phyloP scores from a whole-genome alignment of 495 filamentous ascomycete species.

The Daldinia decipiens region DNA sequence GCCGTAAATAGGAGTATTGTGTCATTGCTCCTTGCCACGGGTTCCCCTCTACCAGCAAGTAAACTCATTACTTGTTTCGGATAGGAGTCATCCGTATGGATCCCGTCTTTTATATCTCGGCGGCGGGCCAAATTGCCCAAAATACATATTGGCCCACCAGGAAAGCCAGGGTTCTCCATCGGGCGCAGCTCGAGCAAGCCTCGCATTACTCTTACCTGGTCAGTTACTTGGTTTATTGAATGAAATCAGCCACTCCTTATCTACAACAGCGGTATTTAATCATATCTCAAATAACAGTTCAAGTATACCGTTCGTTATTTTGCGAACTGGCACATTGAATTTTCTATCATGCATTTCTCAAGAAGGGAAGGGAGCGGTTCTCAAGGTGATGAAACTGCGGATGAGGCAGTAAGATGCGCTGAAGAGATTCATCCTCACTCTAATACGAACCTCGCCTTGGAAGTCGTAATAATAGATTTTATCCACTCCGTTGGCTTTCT shows the following conservation, averaged over 20 bases:
- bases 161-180: conserved; percentile 20
- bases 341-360: not conserved
- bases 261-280: not conserved
- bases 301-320: not conserved
- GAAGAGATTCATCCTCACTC: not conserved
- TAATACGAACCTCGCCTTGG: not conserved
- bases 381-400: not conserved
- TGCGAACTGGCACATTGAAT: not conserved
- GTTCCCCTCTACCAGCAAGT: conserved; percentile 9
- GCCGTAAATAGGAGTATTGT: conserved; percentile 33
- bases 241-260: conserved; percentile 21
- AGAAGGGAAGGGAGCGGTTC: not conserved
- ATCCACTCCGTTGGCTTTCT: not conserved
- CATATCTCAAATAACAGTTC: conserved; percentile 10
- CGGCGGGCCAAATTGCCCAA: conserved; percentile 26
- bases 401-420: not conserved
- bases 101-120: conserved; percentile 26
- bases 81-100: conserved; percentile 42
- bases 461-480: not conserved
- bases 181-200: conserved; percentile 34
- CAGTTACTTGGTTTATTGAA: conserved; percentile 9
- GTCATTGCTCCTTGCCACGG: conserved; percentile 25
- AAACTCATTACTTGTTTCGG: conserved; percentile 40
- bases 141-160: conserved; percentile 20
- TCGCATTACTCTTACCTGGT: conserved; percentile 9